Evolutionary conservation across 805 yeast species (phyloP).

Genomic region (Candida broadrunensis): DNA sequence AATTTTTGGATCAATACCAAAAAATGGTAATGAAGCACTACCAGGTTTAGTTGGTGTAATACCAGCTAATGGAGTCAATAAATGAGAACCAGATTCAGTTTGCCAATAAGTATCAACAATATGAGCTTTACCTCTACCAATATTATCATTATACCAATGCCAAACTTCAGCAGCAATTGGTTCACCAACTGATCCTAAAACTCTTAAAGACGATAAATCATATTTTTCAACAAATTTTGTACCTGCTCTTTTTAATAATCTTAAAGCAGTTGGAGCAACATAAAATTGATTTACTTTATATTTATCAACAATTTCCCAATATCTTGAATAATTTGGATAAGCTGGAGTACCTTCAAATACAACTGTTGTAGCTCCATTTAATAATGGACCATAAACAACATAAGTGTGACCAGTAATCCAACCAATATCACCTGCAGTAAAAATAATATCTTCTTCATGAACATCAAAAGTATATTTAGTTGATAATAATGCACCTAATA

Average conservation of each 20-base stretch:
- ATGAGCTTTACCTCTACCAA: conserved; percentile 87
- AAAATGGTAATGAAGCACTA: conserved; percentile 93
- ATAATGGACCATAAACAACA: conserved; percentile 90
- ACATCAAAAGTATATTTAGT: conserved; percentile 93
- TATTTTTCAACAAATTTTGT: conserved; percentile 75
- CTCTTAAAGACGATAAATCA: conserved; percentile 83
- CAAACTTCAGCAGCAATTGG: conserved; percentile 97
- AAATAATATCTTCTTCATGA: conserved; percentile 80
- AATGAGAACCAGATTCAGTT: conserved; percentile 95
- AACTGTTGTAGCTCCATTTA: conserved; percentile 82
- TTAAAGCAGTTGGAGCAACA: conserved; percentile 97
- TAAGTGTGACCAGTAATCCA: conserved; percentile 99
- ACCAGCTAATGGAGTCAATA: conserved; percentile 94
- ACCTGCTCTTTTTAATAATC: conserved; percentile 88
- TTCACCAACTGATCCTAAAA: conserved; percentile 96
- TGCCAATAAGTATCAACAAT: conserved; percentile 98
- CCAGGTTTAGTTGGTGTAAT: conserved; percentile 95
- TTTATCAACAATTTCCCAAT: conserved; percentile 93
- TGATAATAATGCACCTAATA: conserved; percentile 88
- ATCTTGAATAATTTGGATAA: conserved; percentile 90
- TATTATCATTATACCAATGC: conserved; percentile 95
- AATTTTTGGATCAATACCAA: conserved; percentile 87
- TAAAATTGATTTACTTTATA: conserved; percentile 93
- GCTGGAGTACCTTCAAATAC: conserved; percentile 98
- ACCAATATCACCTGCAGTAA: conserved; percentile 98